phyloP scores from a whole-genome alignment of 2,329 filamentous ascomycete genomes.

The Aspergillus aculeatus region DNA sequence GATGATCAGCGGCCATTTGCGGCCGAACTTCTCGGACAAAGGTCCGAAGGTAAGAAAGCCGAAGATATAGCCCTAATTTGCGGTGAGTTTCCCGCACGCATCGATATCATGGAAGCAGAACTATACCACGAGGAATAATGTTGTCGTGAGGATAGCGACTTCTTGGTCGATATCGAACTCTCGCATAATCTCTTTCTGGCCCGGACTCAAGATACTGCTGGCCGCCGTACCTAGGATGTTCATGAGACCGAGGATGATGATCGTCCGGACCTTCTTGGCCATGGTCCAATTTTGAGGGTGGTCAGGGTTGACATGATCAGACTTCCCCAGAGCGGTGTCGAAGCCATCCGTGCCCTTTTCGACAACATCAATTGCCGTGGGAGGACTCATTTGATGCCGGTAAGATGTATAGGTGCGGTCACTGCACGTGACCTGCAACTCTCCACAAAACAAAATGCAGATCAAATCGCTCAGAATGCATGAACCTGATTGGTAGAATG shows the following conservation, averaged over 20 bases:
- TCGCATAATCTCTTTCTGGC: background rate
- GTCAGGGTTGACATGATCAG: background rate
- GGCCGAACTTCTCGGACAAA: constrained; percentile 48
- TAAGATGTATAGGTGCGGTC: background rate
- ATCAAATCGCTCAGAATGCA: background rate
- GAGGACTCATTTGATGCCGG: background rate
- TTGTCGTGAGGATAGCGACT: constrained; percentile 1
- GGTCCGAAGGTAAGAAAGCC: constrained; percentile 54
- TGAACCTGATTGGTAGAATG: background rate
- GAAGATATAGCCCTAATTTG: constrained; percentile 26
- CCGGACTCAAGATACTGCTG: constrained; percentile 3
- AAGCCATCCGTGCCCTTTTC: background rate
- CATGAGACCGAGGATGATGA: background rate
- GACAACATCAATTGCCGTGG: background rate
- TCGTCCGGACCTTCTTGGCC: background rate
- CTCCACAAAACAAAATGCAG: background rate
- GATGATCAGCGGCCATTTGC: constrained; percentile 52
- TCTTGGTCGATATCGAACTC: background rate
- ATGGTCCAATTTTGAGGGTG: background rate
- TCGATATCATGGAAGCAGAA: background rate
- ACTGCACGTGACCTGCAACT: background rate
- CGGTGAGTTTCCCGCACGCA: background rate
- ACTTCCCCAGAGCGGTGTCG: background rate
- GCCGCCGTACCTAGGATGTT: background rate
- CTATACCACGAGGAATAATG: constrained; percentile 3